Conservation (phyloP, 192 early-diverging fungal genomes). For the Backusella circina region DNA sequence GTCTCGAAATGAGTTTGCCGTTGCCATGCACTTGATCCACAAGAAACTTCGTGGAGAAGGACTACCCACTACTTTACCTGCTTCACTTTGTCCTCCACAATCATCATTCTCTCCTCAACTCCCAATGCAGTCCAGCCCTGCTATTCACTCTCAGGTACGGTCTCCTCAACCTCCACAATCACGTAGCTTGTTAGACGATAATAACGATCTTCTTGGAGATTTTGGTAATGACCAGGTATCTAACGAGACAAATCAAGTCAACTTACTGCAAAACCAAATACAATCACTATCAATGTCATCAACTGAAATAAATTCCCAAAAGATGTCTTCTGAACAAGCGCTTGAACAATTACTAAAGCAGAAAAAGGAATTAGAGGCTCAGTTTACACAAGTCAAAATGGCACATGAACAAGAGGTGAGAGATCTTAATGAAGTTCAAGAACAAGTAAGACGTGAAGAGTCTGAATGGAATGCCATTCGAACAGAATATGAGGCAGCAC, state of each 20-base stretch:
- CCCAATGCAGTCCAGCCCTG: background rate
- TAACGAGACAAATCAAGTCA: conserved; percentile 58
- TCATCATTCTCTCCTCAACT: conserved; percentile 23
- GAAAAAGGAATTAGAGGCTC: conserved; percentile 59
- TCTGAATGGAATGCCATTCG: conserved; percentile 39
- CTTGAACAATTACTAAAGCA: conserved; percentile 53
- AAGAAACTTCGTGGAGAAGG: conserved; percentile 48
- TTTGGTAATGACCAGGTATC: conserved; percentile 49
- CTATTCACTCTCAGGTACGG: background rate
- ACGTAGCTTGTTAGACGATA: background rate
- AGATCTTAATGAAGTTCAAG: conserved; percentile 53
- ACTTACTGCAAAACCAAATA: conserved; percentile 57
- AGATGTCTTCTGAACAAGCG: conserved; percentile 52
- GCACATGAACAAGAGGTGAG: conserved; percentile 58
- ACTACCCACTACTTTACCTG: conserved; percentile 55
- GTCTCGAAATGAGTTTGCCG: conserved; percentile 70
- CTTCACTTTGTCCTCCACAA: conserved; percentile 54
- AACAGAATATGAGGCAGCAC: conserved; percentile 48
- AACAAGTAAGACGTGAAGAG: conserved; percentile 39
- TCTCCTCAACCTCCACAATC: background rate
- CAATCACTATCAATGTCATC: conserved; percentile 45
- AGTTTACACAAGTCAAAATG: conserved; percentile 52
- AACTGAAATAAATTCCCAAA: conserved; percentile 53
- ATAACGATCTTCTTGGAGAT: conserved; percentile 33
- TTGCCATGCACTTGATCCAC: conserved; percentile 79